Base-by-base conservation (phyloP, 106 monocot genomes). In the Agapanthus africanus region DNA sequence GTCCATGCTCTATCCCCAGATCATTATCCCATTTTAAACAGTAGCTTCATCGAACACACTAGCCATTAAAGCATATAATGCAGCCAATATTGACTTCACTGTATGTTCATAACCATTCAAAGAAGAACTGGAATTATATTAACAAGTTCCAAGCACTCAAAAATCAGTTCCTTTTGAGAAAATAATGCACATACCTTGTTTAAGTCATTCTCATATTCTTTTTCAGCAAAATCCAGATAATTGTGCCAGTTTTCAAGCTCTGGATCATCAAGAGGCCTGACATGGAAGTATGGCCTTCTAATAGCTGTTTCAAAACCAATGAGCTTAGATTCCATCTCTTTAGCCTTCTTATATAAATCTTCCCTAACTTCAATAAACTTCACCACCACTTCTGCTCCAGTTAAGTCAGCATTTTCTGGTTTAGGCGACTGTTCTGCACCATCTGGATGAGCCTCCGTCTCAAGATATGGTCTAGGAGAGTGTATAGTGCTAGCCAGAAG, bases 171-270 rank as follows among this genome's bases (percentile, higher is more conserved):
- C n/a, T n/a, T n/a, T n/a, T 16, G 63, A 63, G 39, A 42, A 46
- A 73, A 79, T 16, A 4, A 39, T 22, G 2, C 40, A 54, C 54
- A 67, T 87, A 97, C 95, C 95, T 97, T 97, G 62, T 92, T 97
- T 31, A 97, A 82, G 59, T 97, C 95, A 71, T 91, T 86, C n/a
- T n/a, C n/a, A n/a, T n/a, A n/a, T 61, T 87, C 95, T 59, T 85
- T 91, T 80, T 89, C 89, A 54, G 84, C 80, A 71, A 91, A 91
- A 80, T 97, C 91, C 75, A 97, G 86, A 82, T 97, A 97, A 69
- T 72, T 86, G 71, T 97, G 91, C 95, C 95, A 97, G 59, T 97
- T 97, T 19, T 97, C 95, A 88, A 97, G 95, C 77, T 97, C 95
- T 70, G 85, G 78, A 59, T 88, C 91, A 72, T 97, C 95, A 74